phyloP scores from a whole-genome alignment of 148 eudicot genomes.

The Chenopodium quinoa region DNA sequence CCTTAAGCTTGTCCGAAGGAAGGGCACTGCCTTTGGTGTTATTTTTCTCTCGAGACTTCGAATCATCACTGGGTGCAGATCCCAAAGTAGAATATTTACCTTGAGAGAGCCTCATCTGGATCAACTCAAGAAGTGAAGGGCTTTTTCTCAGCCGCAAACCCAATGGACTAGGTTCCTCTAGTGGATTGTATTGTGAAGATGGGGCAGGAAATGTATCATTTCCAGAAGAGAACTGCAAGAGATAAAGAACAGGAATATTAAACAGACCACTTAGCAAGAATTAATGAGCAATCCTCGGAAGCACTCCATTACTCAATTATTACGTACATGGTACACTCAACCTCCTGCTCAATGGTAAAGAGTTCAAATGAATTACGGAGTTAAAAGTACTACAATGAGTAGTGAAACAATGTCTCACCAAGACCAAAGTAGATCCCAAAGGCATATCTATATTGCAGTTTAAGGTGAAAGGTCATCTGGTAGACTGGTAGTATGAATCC shows the following conservation, averaged over 20 bases:
- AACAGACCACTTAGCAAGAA: background rate
- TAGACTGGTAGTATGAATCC: too few species aligned
- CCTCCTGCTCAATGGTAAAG: background rate
- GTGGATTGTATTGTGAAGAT: slow-evolving; percentile 54
- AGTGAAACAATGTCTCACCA: too few species aligned
- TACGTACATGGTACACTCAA: too few species aligned
- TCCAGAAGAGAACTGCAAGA: slow-evolving; percentile 33
- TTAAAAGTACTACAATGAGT: background rate
- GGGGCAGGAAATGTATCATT: slow-evolving; percentile 34
- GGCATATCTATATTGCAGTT: too few species aligned
- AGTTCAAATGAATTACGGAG: background rate
- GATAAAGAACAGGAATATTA: background rate
- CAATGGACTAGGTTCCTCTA: slow-evolving; percentile 75
- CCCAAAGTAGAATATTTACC: slow-evolving; percentile 34
- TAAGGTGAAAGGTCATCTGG: too few species aligned
- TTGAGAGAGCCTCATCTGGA: slow-evolving; percentile 61
- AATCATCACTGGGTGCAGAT: slow-evolving; percentile 20
- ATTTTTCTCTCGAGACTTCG: slow-evolving; percentile 31
- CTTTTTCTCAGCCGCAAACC: slow-evolving; percentile 72
- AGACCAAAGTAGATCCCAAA: too few species aligned
- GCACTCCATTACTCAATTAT: background rate
- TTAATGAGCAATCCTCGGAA: background rate
- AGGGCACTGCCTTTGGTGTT: slow-evolving; percentile 33
- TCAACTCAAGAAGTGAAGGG: slow-evolving; percentile 67
- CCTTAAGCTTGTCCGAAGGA: slow-evolving; percentile 67